Evolutionary conservation across 768 basidiomycete species (phyloP).

Genomic region (Termitomyces sp.): DNA sequence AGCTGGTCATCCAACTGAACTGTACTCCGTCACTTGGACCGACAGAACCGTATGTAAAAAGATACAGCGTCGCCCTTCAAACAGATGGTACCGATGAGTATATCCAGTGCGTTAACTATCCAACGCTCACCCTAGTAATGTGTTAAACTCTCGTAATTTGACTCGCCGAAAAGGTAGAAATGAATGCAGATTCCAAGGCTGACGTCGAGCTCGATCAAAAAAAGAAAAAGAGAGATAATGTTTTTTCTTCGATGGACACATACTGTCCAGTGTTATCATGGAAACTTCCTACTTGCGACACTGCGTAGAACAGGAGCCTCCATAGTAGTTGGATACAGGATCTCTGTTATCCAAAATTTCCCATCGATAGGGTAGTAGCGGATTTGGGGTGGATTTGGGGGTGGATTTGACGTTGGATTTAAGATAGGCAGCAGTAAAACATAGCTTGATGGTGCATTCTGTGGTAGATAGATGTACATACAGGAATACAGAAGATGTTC

Average conservation of each 20-base stretch:
- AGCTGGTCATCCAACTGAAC: background rate
- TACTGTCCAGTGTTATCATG: slow-evolving; percentile 6
- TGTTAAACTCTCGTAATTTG: background rate
- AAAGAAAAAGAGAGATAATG: background rate
- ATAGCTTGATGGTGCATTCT: background rate
- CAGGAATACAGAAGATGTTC: too few species aligned
- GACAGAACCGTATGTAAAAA: background rate
- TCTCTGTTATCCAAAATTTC: slow-evolving; percentile 1
- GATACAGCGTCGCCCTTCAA: background rate
- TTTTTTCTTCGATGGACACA: background rate
- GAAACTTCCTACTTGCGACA: background rate
- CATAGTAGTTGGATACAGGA: background rate
- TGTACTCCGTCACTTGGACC: background rate
- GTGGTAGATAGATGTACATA: background rate
- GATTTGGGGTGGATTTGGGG: too few species aligned
- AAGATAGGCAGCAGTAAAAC: background rate
- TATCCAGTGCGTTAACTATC: background rate
- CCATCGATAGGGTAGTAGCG: too few species aligned
- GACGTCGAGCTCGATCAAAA: background rate
- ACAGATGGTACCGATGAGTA: background rate
- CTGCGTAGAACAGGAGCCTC: background rate
- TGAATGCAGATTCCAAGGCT: background rate
- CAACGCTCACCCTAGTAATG: background rate
- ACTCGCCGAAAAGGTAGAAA: background rate
- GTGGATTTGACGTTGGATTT: too few species aligned